phyloP scores from a whole-genome alignment of 2,329 filamentous ascomycete species.

The Pseudogymnoascus sp. region DNA sequence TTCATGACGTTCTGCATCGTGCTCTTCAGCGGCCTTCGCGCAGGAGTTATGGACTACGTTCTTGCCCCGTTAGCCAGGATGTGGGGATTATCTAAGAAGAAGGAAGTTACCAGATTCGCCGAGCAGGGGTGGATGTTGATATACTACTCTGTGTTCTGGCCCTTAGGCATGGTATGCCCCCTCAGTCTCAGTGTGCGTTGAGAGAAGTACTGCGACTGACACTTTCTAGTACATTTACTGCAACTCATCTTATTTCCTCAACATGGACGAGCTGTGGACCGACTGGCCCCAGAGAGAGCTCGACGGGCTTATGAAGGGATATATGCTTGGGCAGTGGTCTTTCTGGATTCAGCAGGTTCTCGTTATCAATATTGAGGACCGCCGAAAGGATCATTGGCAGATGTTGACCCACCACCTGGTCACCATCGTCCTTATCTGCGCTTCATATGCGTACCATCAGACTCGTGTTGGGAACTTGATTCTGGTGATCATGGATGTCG shows the following conservation, averaged over 20 bases:
- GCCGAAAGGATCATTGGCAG: slow-evolving; percentile 88
- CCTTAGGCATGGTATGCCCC: slow-evolving; percentile 65
- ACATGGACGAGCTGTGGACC: slow-evolving; percentile 71
- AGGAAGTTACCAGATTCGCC: slow-evolving; percentile 73
- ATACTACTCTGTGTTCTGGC: slow-evolving; percentile 77
- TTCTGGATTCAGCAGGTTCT: slow-evolving; percentile 95
- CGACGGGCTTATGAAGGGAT: slow-evolving; percentile 68
- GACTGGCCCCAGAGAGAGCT: slow-evolving; percentile 76
- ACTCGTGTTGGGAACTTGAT: slow-evolving; percentile 84
- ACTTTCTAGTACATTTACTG: slow-evolving; percentile 63
- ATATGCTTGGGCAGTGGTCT: slow-evolving; percentile 80
- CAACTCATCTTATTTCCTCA: slow-evolving; percentile 68
- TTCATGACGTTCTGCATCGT: slow-evolving; percentile 72
- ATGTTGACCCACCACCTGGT: slow-evolving; percentile 95
- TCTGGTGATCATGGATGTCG: slow-evolving; percentile 85
- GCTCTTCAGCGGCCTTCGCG: slow-evolving; percentile 78
- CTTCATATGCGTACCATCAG: slow-evolving; percentile 79
- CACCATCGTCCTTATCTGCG: slow-evolving; percentile 70
- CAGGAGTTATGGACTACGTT: slow-evolving; percentile 77
- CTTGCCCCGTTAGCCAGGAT: slow-evolving; percentile 67
- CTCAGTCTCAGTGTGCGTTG: background rate
- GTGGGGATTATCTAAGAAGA: slow-evolving; percentile 65
- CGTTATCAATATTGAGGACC: slow-evolving; percentile 89
- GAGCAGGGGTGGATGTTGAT: slow-evolving; percentile 89
- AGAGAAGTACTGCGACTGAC: slow-evolving; percentile 16